Percentiles rank a stretch among this genome's conserved stretches.
Conservation (phyloP, 257 asterid genomes). For the Solanum gandarillasii region DNA sequence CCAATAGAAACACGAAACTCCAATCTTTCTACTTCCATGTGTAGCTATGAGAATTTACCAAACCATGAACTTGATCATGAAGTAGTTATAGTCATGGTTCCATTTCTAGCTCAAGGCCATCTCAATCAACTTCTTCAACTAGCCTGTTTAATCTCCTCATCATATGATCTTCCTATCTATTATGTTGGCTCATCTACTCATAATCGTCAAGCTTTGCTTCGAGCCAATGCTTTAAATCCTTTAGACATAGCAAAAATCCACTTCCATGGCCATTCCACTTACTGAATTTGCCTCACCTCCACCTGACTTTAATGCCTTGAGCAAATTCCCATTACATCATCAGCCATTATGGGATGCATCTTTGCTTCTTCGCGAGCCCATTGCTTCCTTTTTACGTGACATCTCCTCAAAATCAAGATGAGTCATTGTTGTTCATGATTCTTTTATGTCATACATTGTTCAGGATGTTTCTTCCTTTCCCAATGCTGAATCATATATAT, state of each 20-base stretch:
- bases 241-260: not conserved
- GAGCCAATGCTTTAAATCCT: slow-evolving; percentile 14
- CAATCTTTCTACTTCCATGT: not conserved
- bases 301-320: slow-evolving; percentile 9
- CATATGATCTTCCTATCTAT: slow-evolving; percentile 19
- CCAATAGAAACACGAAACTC: not conserved
- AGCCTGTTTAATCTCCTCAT: slow-evolving; percentile 17
- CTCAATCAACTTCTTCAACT: slow-evolving; percentile 41
- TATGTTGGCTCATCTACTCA: slow-evolving; percentile 25
- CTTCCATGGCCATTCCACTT: slow-evolving; percentile 26
- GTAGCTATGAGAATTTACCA: not conserved
- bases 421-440: slow-evolving; percentile 28
- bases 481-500: slow-evolving; percentile 33
- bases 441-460: slow-evolving; percentile 34
- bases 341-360: slow-evolving; percentile 26
- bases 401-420: slow-evolving; percentile 13
- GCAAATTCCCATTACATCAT: slow-evolving; percentile 24
- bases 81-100: slow-evolving; percentile 5
- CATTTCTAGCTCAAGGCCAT: slow-evolving; percentile 15
- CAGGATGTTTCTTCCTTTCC: slow-evolving; percentile 28
- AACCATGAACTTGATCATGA: not conserved
- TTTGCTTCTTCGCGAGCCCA: slow-evolving; percentile 27
- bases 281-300: slow-evolving; percentile 9
- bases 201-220: slow-evolving; percentile 30
- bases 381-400: slow-evolving; percentile 6